Evolutionary conservation across 306 rosid species (phyloP).

Genomic region (Rubus parviflorus): DNA sequence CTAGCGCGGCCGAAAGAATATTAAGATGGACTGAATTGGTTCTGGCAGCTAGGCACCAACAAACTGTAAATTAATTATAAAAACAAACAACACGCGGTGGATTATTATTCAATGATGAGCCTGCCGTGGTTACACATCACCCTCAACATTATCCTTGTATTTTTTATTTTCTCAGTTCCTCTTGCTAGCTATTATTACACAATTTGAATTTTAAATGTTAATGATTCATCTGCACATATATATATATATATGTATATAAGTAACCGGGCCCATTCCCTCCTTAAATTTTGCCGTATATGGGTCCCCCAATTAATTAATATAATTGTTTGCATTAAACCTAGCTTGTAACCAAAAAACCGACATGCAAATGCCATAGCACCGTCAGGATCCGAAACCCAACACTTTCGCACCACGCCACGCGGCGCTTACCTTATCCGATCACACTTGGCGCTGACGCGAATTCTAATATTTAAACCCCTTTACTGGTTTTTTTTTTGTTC

Average conservation of each 20-base stretch:
- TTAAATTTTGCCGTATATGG: too few species aligned
- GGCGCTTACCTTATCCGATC: constrained; percentile 5
- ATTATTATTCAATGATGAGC: not conserved
- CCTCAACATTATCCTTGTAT: not conserved
- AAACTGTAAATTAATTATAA: too few species aligned
- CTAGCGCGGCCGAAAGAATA: too few species aligned
- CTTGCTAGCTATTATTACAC: not conserved
- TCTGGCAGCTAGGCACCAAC: too few species aligned
- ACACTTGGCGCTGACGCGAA: not conserved
- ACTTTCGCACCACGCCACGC: not conserved
- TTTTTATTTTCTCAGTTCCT: not conserved
- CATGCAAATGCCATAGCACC: too few species aligned
- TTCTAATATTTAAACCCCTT: not conserved
- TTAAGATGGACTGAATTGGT: too few species aligned
- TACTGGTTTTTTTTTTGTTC: too few species aligned
- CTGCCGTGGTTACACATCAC: constrained; percentile 28
- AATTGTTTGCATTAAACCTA: too few species aligned
- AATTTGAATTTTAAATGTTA: not conserved
- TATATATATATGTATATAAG: too few species aligned
- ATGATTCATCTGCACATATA: not conserved
- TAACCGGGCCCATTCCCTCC: too few species aligned
- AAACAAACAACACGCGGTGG: not conserved
- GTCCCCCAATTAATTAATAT: too few species aligned
- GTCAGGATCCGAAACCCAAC: not conserved
- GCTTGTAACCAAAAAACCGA: too few species aligned